A percentile compares a stretch with the other conserved stretches of the same genome.
Evolutionary conservation across 75 land plant genomes (phyloP).

Genomic region (Selaginella moellendorffii): DNA sequence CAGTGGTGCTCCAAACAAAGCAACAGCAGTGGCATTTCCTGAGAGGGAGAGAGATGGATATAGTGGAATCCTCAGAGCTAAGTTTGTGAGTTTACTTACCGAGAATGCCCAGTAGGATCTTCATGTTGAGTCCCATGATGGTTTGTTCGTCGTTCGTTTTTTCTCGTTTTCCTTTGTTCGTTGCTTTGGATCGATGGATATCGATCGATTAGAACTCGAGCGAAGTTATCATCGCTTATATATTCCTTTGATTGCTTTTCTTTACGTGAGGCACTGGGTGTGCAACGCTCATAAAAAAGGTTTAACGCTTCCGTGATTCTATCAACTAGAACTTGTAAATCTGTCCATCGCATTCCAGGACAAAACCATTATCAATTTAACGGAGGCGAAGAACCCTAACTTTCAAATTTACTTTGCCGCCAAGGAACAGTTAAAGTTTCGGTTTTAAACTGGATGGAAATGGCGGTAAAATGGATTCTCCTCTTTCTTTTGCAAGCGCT

Average conservation of each 20-base stretch:
- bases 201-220: too few relatives aligned
- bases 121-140: not conserved
- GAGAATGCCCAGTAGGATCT: not conserved
- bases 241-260: too few relatives aligned
- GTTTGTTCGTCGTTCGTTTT: too few relatives aligned
- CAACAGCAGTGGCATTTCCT: slow-evolving; percentile 6
- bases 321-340: too few relatives aligned
- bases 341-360: too few relatives aligned
- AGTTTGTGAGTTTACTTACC: not conserved
- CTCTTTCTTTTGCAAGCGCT: too few relatives aligned
- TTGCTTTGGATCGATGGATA: too few relatives aligned
- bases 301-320: too few relatives aligned
- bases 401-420: not conserved
- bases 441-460: not conserved
- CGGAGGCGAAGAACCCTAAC: not conserved
- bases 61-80: not conserved
- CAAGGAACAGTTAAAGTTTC: not conserved
- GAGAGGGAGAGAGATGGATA: not conserved
- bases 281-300: not conserved
- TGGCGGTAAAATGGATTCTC: too few relatives aligned
- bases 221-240: too few relatives aligned
- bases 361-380: too few relatives aligned
- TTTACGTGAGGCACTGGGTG: not conserved
- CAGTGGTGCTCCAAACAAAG: slow-evolving; percentile 1
- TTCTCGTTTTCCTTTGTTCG: too few relatives aligned